Percentiles rank a stretch among this genome's conserved stretches.
Evolutionary conservation across 2,329 filamentous ascomycete species (phyloP).

Genomic region (Mycosphaerella sp.): DNA sequence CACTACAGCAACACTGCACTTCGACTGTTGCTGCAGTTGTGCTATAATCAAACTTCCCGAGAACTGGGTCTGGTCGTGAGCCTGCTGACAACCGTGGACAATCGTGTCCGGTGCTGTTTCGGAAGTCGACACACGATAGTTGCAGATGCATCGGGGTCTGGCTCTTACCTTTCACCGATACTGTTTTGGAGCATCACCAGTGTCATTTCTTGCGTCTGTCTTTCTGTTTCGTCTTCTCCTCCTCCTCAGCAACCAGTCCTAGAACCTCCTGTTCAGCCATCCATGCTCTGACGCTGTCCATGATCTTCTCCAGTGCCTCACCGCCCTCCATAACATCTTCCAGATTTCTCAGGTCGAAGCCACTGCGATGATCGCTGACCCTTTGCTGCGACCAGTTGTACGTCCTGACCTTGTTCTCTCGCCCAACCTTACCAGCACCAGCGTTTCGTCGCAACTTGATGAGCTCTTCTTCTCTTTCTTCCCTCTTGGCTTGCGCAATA

Average conservation of each 20-base stretch:
- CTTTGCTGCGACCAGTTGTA: slow-evolving; percentile 77
- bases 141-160: background rate
- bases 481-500: slow-evolving; percentile 71
- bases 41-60: background rate
- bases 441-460: slow-evolving; percentile 68
- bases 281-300: slow-evolving; percentile 73
- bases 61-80: background rate
- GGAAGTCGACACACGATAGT: background rate
- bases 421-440: slow-evolving; percentile 71
- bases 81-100: background rate
- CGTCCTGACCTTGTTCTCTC: slow-evolving; percentile 88
- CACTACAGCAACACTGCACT: background rate
- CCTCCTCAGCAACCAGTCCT: slow-evolving; percentile 44
- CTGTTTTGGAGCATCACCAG: background rate
- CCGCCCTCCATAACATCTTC: slow-evolving; percentile 73
- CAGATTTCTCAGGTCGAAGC: slow-evolving; percentile 71
- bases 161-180: background rate
- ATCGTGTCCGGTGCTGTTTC: background rate
- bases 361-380: slow-evolving; percentile 83
- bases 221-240: slow-evolving; percentile 21
- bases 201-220: slow-evolving; percentile 1
- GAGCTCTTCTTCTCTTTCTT: slow-evolving; percentile 77
- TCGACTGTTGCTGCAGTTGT: background rate
- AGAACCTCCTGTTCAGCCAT: slow-evolving; percentile 68
- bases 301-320: slow-evolving; percentile 64